Percentiles rank a stretch among this genome's conserved stretches.
These are phyloP conservation scores for Dothiorella sarmentorum DNA, from an alignment of 2,329 filamentous ascomycete genomes.

Conservation along the genomic window DNA sequence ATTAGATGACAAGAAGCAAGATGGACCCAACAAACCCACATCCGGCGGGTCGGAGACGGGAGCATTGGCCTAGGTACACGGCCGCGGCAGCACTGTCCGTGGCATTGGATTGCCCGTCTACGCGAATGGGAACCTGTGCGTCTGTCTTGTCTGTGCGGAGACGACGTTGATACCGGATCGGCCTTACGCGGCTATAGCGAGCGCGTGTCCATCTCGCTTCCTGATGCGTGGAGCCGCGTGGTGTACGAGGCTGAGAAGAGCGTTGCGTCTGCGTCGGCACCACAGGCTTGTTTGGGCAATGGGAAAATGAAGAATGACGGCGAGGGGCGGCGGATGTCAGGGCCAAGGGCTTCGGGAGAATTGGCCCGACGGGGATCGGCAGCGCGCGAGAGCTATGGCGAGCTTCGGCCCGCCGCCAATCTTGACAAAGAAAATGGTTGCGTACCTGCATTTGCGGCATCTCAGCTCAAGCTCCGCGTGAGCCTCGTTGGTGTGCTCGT, in stretches of 20 bases:
- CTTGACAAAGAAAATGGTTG: constrained; percentile 4
- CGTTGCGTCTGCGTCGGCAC: not conserved
- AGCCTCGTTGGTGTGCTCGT: constrained; percentile 50
- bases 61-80: not conserved
- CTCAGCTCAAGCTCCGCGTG: constrained; percentile 60
- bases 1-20: not conserved
- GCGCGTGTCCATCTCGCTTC: constrained; percentile 6
- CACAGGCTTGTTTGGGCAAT: not conserved
- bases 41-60: not conserved
- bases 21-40: not conserved
- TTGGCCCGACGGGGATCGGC: constrained; percentile 5
- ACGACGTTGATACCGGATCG: not conserved
- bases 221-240: not conserved
- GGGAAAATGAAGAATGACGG: constrained; percentile 6
- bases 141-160: not conserved
- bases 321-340: not conserved
- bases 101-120: not conserved
- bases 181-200: not conserved
- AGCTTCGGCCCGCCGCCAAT: constrained; percentile 9
- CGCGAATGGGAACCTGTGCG: not conserved
- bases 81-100: not conserved
- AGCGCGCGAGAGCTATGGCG: constrained; percentile 2
- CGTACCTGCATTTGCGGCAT: constrained; percentile 84
- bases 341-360: not conserved
- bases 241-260: not conserved